phyloP scores from a whole-genome alignment of 2,329 filamentous ascomycete species.

The Colletotrichum trifolii region DNA sequence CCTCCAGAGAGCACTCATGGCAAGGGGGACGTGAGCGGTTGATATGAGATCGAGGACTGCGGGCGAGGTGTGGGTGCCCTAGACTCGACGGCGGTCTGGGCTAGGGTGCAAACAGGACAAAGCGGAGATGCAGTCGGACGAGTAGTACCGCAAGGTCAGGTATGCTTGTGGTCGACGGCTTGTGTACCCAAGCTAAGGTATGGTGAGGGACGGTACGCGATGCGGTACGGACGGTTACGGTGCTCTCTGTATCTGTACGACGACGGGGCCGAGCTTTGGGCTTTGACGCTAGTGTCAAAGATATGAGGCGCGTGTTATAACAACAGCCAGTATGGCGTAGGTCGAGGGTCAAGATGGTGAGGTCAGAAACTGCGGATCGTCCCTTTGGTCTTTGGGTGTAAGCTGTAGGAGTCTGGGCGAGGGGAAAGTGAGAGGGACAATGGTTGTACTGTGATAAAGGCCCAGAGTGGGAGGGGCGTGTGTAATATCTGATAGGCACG shows the following conservation, averaged over 20 bases:
- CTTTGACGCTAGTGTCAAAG: constrained; percentile 30
- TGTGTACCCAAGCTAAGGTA: neutral
- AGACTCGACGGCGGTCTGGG: constrained; percentile 30
- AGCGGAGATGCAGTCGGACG: constrained; percentile 34
- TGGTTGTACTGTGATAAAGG: neutral
- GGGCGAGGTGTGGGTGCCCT: constrained; percentile 16
- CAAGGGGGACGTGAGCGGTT: constrained; percentile 15
- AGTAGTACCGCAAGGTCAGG: constrained; percentile 14
- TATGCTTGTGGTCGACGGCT: constrained; percentile 5
- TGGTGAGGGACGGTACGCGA: constrained; percentile 10
- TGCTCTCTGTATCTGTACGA: constrained; percentile 11
- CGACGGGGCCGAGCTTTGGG: constrained; percentile 30
- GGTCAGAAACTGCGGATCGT: constrained; percentile 23
- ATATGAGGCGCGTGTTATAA: constrained; percentile 23
- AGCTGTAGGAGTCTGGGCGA: constrained; percentile 7
- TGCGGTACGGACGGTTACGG: neutral
- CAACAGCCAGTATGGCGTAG: constrained; percentile 3
- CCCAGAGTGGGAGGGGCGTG: neutral
- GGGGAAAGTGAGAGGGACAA: neutral
- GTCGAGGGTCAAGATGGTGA: constrained; percentile 5
- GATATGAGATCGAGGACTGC: constrained; percentile 24
- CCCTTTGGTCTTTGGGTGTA: constrained; percentile 6
- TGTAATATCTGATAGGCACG: constrained; percentile 3
- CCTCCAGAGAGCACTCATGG: constrained; percentile 39
- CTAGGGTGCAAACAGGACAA: constrained; percentile 27